Conservation (phyloP, 2,329 filamentous ascomycete genomes). For the Iodosphaeria phyllophila region DNA sequence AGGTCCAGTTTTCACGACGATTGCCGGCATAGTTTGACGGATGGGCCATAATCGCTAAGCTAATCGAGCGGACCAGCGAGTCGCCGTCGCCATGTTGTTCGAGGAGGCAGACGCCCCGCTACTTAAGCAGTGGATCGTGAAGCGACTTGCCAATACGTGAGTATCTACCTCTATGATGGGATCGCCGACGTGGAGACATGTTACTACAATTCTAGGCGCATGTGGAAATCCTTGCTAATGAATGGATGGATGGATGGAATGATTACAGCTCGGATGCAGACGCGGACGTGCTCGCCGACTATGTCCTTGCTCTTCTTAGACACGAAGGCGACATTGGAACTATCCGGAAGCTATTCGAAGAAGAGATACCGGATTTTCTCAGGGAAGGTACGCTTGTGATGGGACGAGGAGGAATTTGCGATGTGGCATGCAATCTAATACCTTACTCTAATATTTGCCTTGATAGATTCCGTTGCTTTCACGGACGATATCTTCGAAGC, state of each 20-base stretch:
- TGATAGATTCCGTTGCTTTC: slow-evolving; percentile 42
- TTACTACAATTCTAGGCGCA: no score
- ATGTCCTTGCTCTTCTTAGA: slow-evolving; percentile 59
- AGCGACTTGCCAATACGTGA: slow-evolving; percentile 57
- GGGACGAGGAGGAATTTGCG: no score
- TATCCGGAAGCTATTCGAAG: slow-evolving; percentile 48
- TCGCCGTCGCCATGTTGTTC: slow-evolving; percentile 44
- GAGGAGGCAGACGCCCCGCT: slow-evolving; percentile 39
- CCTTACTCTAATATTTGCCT: slow-evolving; percentile 13
- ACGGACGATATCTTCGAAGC: slow-evolving; percentile 53
- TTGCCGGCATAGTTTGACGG: no score
- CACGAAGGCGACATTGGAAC: slow-evolving; percentile 47
- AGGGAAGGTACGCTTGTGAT: slow-evolving; percentile 35
- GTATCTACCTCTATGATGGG: no score
- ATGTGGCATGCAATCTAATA: no score
- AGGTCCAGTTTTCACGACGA: no score
- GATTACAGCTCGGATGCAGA: slow-evolving; percentile 60
- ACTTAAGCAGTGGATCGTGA: slow-evolving; percentile 62
- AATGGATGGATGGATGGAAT: no score
- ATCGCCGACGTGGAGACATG: no score
- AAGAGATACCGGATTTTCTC: slow-evolving; percentile 59
- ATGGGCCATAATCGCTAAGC: no score
- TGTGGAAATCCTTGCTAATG: no score
- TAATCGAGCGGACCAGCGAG: no score
- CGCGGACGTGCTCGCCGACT: slow-evolving; percentile 66